These are phyloP conservation scores for Pseudozyma tsukubaensis DNA, from an alignment of 1,284 basidiomycete genomes.

Conservation along the genomic window DNA sequence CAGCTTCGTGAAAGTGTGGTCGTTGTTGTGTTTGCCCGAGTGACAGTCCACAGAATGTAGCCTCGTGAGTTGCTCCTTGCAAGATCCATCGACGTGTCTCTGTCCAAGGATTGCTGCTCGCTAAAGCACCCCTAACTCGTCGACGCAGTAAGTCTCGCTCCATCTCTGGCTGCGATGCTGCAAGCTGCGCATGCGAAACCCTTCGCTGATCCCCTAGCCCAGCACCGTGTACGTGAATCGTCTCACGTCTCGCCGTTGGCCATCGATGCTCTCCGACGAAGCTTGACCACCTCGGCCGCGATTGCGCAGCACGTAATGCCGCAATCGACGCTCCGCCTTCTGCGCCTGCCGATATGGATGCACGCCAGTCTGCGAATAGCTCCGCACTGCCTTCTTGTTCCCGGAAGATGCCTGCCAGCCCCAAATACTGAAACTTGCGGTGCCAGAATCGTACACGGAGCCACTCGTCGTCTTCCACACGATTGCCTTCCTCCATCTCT, in stretches of 20 bases:
- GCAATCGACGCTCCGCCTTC: neutral
- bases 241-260: conserved; percentile 12
- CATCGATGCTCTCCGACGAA: conserved; percentile 24
- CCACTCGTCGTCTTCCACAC: conserved; percentile 12
- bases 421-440: conserved; percentile 31
- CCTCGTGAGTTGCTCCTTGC: conserved; percentile 22
- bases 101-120: conserved; percentile 5
- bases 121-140: conserved; percentile 1
- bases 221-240: conserved; percentile 1
- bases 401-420: conserved; percentile 35
- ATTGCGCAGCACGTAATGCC: conserved; percentile 7
- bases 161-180: conserved; percentile 5
- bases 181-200: conserved; percentile 10
- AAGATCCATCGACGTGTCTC: conserved; percentile 42
- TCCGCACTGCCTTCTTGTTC: conserved; percentile 12
- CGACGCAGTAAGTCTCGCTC: conserved; percentile 18
- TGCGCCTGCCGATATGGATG: conserved; percentile 16
- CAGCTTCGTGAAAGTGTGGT: neutral
- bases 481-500: neutral
- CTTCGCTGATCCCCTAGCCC: conserved; percentile 4
- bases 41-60: conserved; percentile 28
- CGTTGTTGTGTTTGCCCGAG: neutral
- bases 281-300: conserved; percentile 30
- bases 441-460: conserved; percentile 33
- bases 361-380: conserved; percentile 31